A percentile compares a stretch with the other conserved stretches of the same genome.
phyloP scores from a whole-genome alignment of 2,329 filamentous ascomycete genomes.

The Hypoxylon sp. region DNA sequence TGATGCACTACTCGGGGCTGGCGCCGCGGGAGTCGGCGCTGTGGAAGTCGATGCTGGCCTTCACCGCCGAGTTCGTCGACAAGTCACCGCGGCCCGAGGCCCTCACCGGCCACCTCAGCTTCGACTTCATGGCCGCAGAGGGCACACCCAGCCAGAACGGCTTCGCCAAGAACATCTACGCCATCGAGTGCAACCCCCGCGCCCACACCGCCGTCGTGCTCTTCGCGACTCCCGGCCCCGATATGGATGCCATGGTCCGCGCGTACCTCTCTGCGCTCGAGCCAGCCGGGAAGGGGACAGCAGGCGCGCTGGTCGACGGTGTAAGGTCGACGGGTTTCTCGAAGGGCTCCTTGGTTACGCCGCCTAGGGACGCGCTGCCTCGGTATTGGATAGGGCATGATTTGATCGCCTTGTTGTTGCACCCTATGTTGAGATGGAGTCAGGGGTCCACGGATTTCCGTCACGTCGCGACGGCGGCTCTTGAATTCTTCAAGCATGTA shows the following conservation, averaged over 20 bases:
- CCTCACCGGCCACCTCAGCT: constrained; percentile 75
- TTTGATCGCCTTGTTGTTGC: constrained; percentile 59
- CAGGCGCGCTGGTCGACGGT: background rate
- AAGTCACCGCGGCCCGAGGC: constrained; percentile 50
- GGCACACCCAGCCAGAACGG: constrained; percentile 32
- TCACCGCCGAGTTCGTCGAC: constrained; percentile 66
- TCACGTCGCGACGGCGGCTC: constrained; percentile 35
- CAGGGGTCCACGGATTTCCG: constrained; percentile 32
- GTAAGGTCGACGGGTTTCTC: background rate
- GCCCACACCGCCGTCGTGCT: constrained; percentile 72
- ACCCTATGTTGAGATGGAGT: constrained; percentile 51
- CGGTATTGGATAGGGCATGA: constrained; percentile 73
- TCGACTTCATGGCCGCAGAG: constrained; percentile 72
- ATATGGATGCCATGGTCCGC: constrained; percentile 55
- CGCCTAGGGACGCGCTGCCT: constrained; percentile 36
- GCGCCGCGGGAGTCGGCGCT: constrained; percentile 62
- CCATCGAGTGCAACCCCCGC: constrained; percentile 76
- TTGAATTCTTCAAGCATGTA: constrained; percentile 49
- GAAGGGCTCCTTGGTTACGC: constrained; percentile 26
- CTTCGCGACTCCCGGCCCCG: constrained; percentile 55
- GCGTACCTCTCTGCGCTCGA: constrained; percentile 61
- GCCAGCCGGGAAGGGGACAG: background rate
- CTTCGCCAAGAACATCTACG: constrained; percentile 59
- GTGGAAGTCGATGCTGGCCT: constrained; percentile 66
- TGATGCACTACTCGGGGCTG: constrained; percentile 72